Evolutionary conservation across 257 asterid genomes (phyloP).

Genomic region (Penstemon davidsonii): DNA sequence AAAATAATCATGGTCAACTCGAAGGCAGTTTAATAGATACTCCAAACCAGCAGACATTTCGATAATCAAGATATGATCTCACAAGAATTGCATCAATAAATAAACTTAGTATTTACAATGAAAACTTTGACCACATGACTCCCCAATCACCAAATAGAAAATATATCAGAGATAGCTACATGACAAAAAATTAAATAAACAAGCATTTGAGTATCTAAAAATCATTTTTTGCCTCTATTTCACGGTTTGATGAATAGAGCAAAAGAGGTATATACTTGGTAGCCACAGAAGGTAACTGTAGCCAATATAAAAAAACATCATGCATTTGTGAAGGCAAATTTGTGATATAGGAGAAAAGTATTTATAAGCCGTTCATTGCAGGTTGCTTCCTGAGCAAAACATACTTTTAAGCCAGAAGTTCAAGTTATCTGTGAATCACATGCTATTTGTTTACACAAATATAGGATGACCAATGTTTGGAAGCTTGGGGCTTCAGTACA

Average conservation of each 20-base stretch:
- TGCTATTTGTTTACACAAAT: background rate
- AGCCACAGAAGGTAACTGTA: too few species aligned
- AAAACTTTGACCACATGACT: background rate
- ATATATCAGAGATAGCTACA: background rate
- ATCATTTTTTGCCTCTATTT: too few species aligned
- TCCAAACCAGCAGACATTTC: conserved; percentile 6
- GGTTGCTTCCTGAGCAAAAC: background rate
- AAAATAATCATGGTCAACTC: conserved; percentile 17
- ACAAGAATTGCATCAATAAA: conserved; percentile 15
- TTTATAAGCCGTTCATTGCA: conserved; percentile 1
- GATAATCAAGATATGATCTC: conserved; percentile 9
- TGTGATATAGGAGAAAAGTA: background rate
- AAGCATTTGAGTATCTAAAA: too few species aligned
- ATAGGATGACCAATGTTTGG: background rate
- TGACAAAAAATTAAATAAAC: too few species aligned
- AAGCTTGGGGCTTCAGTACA: background rate
- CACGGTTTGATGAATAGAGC: too few species aligned
- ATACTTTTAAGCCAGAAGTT: background rate
- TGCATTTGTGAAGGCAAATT: background rate
- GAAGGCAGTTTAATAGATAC: conserved; percentile 12
- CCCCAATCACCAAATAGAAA: background rate
- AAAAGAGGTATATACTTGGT: too few species aligned
- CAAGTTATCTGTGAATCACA: background rate
- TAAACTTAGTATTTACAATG: background rate
- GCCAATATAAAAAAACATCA: too few species aligned